Evolutionary conservation across 805 yeast species (phyloP).

Genomic region (Candida corydali): DNA sequence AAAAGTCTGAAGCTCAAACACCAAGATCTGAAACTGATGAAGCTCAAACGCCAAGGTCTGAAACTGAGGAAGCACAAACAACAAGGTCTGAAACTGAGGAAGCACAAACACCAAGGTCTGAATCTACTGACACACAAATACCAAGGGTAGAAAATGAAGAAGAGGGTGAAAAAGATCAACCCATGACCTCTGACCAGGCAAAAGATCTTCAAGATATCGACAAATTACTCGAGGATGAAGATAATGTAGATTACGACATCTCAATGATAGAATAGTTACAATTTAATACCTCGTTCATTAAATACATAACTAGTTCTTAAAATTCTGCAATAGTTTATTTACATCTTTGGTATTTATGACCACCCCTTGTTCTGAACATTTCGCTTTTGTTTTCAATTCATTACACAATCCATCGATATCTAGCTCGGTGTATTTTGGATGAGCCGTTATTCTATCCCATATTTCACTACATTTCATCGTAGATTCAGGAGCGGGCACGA

Average conservation of each 20-base stretch:
- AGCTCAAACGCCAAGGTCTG: not conserved
- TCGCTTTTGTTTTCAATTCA: constrained; percentile 88
- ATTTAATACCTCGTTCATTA: not conserved
- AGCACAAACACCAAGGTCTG: no score
- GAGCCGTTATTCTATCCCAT: constrained; percentile 94
- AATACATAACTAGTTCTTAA: constrained; percentile 5
- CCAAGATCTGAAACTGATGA: not conserved
- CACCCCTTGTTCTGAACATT: constrained; percentile 90
- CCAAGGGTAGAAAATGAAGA: no score
- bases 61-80: no score
- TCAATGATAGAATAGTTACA: constrained; percentile 16
- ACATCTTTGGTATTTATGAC: constrained; percentile 82
- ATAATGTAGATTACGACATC: constrained; percentile 33
- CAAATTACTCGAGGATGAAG: constrained; percentile 34
- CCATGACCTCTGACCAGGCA: not conserved
- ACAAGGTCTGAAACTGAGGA: no score
- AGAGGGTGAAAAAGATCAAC: no score
- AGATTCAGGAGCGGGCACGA: constrained; percentile 67
- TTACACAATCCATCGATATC: constrained; percentile 92
- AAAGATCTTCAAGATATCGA: constrained; percentile 21
- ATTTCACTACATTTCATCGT: constrained; percentile 78
- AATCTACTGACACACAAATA: no score
- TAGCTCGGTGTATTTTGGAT: constrained; percentile 88
- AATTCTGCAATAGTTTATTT: constrained; percentile 44
- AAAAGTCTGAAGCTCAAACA: no score